Evolutionary conservation across 805 yeast species (phyloP).

Genomic region (Brettanomyces custersianus): DNA sequence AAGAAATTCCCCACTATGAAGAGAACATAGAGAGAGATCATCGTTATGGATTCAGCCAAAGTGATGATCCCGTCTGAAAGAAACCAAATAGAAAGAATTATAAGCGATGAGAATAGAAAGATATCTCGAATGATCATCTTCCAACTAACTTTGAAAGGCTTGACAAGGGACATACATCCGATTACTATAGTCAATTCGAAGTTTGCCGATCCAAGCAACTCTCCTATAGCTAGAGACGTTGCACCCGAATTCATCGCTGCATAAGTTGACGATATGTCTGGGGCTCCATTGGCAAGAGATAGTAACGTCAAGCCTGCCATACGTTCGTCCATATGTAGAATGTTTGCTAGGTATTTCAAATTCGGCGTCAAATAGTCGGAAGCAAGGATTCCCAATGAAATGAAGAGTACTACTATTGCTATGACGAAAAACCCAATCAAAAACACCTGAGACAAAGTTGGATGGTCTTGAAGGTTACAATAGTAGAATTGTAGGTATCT

Average conservation of each 20-base stretch:
- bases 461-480: constrained; percentile 11
- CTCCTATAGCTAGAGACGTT: constrained; percentile 44
- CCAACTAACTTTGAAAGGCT: constrained; percentile 42
- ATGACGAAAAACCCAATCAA: constrained; percentile 7
- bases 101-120: constrained; percentile 42
- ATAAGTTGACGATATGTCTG: constrained; percentile 80
- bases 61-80: constrained; percentile 47
- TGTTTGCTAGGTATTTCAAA: constrained; percentile 52
- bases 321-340: constrained; percentile 60
- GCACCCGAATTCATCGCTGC: constrained; percentile 70
- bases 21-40: constrained; percentile 45
- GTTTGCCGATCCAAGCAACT: constrained; percentile 45
- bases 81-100: constrained; percentile 40
- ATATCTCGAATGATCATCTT: constrained; percentile 52
- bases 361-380: constrained; percentile 80
- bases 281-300: constrained; percentile 89
- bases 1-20: constrained; percentile 42
- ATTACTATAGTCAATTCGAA: constrained; percentile 43
- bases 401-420: constrained; percentile 36
- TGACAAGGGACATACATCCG: constrained; percentile 32
- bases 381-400: constrained; percentile 68
- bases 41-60: constrained; percentile 43
- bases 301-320: constrained; percentile 79
- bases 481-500: constrained; percentile 18
- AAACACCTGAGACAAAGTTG: constrained; percentile 5